A percentile compares a stretch with the other conserved stretches of the same genome.
These are phyloP conservation scores for Nakataea oryzae DNA, from an alignment of 2,329 filamentous ascomycete species.

Conservation along the genomic window DNA sequence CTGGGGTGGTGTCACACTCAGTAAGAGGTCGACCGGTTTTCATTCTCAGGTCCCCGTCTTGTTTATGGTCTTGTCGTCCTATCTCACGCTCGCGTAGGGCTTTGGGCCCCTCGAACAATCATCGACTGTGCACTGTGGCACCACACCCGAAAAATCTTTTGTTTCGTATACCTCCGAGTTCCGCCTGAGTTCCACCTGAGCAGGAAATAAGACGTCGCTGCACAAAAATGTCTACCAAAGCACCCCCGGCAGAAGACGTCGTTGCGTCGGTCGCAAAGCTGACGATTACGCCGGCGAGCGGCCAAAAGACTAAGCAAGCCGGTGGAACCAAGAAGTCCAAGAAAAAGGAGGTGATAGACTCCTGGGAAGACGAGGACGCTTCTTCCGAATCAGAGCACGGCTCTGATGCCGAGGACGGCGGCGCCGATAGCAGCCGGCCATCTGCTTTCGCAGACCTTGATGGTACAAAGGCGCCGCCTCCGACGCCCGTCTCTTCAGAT, in stretches of 20 bases:
- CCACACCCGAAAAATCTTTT: background rate
- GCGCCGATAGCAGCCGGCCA: conserved; percentile 15
- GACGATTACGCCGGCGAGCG: conserved; percentile 13
- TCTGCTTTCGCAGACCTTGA: conserved; percentile 14
- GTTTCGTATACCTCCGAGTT: background rate
- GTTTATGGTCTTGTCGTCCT: background rate
- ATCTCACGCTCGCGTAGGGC: background rate
- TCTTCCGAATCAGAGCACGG: conserved; percentile 28
- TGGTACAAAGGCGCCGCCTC: conserved; percentile 43
- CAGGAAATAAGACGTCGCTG: background rate
- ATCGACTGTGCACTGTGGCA: background rate
- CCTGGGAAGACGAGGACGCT: conserved; percentile 65
- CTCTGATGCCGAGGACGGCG: conserved; percentile 7
- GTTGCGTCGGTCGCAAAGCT: conserved; percentile 16
- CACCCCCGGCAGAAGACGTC: conserved; percentile 6
- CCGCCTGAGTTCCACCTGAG: background rate
- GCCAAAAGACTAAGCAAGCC: conserved; percentile 13
- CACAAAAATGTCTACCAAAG: conserved; percentile 3
- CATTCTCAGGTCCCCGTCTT: background rate
- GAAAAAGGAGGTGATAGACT: conserved; percentile 43
- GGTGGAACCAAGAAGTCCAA: conserved; percentile 12
- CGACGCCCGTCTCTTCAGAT: conserved; percentile 53
- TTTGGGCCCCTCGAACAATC: background rate
- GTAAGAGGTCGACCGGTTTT: background rate
- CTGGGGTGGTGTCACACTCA: background rate